Evolutionary conservation across 225 moss, liverwort and hornwort species (phyloP).

Genomic region (Pleurozium schreberi): DNA sequence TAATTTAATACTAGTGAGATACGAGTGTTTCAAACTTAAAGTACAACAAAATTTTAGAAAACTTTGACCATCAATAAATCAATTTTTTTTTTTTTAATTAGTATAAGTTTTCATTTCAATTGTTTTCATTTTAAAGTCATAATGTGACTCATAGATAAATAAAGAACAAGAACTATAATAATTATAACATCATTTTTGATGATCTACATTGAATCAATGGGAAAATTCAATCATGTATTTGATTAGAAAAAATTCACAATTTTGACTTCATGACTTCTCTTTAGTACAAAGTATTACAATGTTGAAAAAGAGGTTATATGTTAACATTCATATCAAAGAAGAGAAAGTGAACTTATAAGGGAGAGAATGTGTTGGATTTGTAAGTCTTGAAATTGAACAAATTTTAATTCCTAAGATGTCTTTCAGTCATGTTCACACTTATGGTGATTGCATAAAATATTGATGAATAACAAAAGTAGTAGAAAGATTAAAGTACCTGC

Average conservation of each 20-base stretch:
- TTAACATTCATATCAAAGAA: not conserved
- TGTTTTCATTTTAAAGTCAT: not conserved
- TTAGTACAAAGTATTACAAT: not conserved
- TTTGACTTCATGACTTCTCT: not conserved
- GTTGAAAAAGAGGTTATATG: not conserved
- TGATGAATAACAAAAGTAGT: not conserved
- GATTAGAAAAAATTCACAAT: not conserved
- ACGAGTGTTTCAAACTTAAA: not conserved
- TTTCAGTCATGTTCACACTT: not conserved
- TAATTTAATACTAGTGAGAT: not conserved
- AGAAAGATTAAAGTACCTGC: too few species aligned
- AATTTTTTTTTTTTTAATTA: too few species aligned
- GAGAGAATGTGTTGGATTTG: too few species aligned
- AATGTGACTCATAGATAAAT: not conserved
- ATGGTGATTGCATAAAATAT: not conserved
- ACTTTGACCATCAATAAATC: not conserved
- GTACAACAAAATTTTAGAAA: not conserved
- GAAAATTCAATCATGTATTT: not conserved
- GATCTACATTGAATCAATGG: not conserved
- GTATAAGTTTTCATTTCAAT: not conserved
- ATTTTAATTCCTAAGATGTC: not conserved
- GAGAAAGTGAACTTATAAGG: too few species aligned
- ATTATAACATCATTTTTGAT: not conserved
- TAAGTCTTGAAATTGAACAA: not conserved
- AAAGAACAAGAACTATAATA: accelerated